A percentile compares a stretch with the other conserved stretches of the same genome.
phyloP scores from a whole-genome alignment of 139 green algal genomes.

The Picochlorum sp. region DNA sequence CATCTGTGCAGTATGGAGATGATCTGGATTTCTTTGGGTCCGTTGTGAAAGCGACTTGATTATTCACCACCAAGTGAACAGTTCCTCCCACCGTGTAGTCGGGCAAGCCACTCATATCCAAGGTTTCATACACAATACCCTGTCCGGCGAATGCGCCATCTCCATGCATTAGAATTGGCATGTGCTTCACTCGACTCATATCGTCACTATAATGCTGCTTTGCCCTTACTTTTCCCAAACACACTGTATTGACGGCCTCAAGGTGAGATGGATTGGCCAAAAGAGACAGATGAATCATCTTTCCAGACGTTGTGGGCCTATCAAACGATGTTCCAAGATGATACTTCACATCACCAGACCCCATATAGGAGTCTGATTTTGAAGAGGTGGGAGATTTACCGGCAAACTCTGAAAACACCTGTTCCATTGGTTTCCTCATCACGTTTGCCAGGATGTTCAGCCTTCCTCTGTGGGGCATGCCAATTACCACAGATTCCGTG shows the following conservation, averaged over 20 bases:
- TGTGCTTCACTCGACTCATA: slow-evolving; percentile 40
- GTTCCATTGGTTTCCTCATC: slow-evolving; percentile 91
- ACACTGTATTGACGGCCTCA: slow-evolving; percentile 90
- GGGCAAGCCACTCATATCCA: slow-evolving; percentile 87
- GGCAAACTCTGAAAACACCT: slow-evolving; percentile 96
- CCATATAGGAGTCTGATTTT: slow-evolving; percentile 27
- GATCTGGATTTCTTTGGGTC: slow-evolving; percentile 80
- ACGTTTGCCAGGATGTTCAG: slow-evolving; percentile 98
- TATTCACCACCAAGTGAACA: slow-evolving; percentile 98
- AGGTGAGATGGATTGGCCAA: slow-evolving; percentile 94
- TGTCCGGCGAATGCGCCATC: slow-evolving; percentile 93
- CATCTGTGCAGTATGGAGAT: slow-evolving; percentile 90
- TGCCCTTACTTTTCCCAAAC: slow-evolving; percentile 88
- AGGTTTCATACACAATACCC: slow-evolving; percentile 96
- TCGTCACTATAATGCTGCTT: slow-evolving; percentile 90
- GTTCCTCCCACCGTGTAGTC: slow-evolving; percentile 93
- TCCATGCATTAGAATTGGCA: slow-evolving; percentile 92
- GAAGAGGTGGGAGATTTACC: slow-evolving; percentile 48
- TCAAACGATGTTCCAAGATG: slow-evolving; percentile 94
- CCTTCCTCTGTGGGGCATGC: slow-evolving; percentile 83
- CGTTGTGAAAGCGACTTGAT: slow-evolving; percentile 98
- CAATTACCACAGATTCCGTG: slow-evolving; percentile 79
- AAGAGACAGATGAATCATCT: slow-evolving; percentile 86
- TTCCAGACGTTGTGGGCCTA: slow-evolving; percentile 77
- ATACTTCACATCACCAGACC: slow-evolving; percentile 94